Evolutionary conservation across 2,329 filamentous ascomycete genomes (phyloP), one percentile per base, ranked within the genome.

Genomic region (Phyllosticta ampelicida): DNA sequence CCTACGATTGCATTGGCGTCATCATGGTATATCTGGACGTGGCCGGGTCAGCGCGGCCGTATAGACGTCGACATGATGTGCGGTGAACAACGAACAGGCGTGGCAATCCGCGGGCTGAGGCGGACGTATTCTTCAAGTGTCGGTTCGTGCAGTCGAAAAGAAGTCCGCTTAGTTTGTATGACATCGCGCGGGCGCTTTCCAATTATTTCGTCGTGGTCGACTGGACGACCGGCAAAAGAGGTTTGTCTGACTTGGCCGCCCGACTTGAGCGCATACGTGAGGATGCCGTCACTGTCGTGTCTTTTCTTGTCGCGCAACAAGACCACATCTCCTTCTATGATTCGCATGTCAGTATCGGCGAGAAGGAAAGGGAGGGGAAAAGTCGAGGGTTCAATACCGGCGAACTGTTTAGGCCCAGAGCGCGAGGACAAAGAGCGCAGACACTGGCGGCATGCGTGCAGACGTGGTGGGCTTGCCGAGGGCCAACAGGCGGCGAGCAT

Each of bases 1-100:
- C 83, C 86, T 44, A 90, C 85, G 55, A 94, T 91, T 29, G 87
- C 74, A 63, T 81, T 85, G 18, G 87, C 86, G 71, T 92, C 89
- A 60, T 83, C 80, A 16, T 87, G 84, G 67, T 94, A 94, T 49
- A 87, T 81, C 82, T 85, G 72, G 62, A 66, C 21, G 23, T 16
- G 5, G 3, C 51, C 53, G 51, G 30, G 52, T 55, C 51, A 52
- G 50, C 28, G 28, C 13, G 21, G 18, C 10, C 19, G 18, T 26
- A 9, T 5, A n/a, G 19, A 18, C 10, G 18, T 1, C 19, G 21
- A 44, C 26, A n/a, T 44, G n/a, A 19, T 20, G 48, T 23, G 48
- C 13, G 30, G 51, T 2, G n/a, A 44, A 2, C 58, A 30, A 70
- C 79, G 67, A 75, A 86, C 84, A 65, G 89, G 89, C 56, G 88